Evolutionary conservation across 2,329 filamentous ascomycete species (phyloP), one percentile per base, ranked within the genome.

Genomic region (Bipolaris bicolor): DNA sequence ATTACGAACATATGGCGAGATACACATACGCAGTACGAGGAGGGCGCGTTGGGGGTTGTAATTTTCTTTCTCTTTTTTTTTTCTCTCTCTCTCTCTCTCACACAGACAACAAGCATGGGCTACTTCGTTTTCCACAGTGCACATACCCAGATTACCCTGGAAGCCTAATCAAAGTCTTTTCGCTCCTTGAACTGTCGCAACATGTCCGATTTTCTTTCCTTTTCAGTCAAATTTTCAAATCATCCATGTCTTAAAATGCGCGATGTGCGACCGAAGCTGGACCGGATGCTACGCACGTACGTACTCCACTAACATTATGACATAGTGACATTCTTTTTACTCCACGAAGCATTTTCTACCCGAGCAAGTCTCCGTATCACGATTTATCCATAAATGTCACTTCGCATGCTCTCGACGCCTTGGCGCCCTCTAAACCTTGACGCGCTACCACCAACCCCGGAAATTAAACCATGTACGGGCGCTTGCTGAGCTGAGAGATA

Each of bases 1-100:
- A 41, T 61, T 63, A 66, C 57, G 63, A 62, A 65, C 44, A 55
- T 18, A 64, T 51, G 53, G 60, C 52, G 60, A 57, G 57, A 57
- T 59, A 62, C 53, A 66, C 57, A 66, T 58, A 58, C 37, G 54
- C 58, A 54, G 54, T 46, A 57, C 52, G 62, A 41, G 56, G 63
- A 51, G 52, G 48, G 54, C 59, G 61, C 43, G 40, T 52, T 50
- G 26, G 45, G 34, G 56, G 48, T 51, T 62, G 58, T 64, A 61
- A 58, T 67, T 60, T 52, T 58, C 9, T 9, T 26, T 7, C 7
- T 2, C 7, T 9, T 26, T 2, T 9, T 6, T 26, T 6, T 26
- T 7, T 26, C 26, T 26, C 24, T 26, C 24, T 26, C 7, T 67
- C 58, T 54, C 50, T 29, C 50, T 29, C 34, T 31, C 56, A 45